These are phyloP conservation scores for Gardenia jasminoides DNA, from an alignment of 257 asterid genomes.

Conservation along the genomic window DNA sequence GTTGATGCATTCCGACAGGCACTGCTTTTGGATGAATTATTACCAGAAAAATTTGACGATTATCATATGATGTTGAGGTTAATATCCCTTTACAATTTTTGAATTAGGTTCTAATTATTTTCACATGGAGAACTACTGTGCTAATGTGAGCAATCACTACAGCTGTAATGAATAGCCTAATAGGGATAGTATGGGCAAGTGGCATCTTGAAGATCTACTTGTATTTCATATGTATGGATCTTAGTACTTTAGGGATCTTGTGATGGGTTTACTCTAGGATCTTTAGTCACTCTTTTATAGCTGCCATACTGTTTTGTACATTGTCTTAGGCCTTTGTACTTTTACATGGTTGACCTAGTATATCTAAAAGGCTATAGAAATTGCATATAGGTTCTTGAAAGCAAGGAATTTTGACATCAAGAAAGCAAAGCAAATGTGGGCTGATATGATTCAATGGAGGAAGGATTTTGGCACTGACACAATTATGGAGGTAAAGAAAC, in stretches of 20 bases:
- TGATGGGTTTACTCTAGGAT: background rate
- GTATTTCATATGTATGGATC: background rate
- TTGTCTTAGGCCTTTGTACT: background rate
- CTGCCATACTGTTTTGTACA: background rate
- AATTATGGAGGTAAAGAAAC: constrained; percentile 50
- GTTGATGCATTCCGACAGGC: constrained; percentile 90
- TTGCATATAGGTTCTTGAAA: constrained; percentile 68
- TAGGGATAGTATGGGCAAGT: background rate
- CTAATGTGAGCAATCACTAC: background rate
- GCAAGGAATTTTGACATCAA: constrained; percentile 89
- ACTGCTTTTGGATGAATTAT: constrained; percentile 76
- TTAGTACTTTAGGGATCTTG: background rate
- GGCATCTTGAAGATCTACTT: background rate
- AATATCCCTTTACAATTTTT: constrained; percentile 15
- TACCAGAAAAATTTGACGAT: constrained; percentile 81
- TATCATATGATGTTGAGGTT: constrained; percentile 96
- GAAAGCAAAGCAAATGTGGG: constrained; percentile 93
- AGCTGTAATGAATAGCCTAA: background rate
- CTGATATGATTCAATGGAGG: constrained; percentile 99
- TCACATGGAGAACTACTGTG: background rate
- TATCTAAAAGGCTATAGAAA: background rate
- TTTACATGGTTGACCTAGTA: background rate
- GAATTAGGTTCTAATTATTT: background rate
- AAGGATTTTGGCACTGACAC: constrained; percentile 88
- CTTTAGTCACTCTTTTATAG: background rate